These are phyloP conservation scores for Huntiella omanensis DNA, from an alignment of 2,329 filamentous ascomycete genomes.

Conservation along the genomic window DNA sequence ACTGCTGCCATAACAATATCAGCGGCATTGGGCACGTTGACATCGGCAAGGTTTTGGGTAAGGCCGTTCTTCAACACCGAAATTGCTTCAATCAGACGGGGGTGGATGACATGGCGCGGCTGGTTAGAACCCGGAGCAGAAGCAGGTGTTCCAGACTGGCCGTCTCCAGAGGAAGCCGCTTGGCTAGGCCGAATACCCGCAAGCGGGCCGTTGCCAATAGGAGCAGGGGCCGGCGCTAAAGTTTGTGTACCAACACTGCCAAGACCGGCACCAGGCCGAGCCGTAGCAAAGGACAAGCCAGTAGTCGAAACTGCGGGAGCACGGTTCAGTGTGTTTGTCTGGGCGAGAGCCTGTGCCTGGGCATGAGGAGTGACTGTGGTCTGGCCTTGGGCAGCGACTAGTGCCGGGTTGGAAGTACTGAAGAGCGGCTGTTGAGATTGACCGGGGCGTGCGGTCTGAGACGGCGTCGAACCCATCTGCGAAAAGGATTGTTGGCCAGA, in stretches of 20 bases:
- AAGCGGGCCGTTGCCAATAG: neutral
- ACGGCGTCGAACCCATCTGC: neutral
- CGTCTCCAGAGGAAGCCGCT: conserved; percentile 6
- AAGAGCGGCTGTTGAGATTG: conserved; percentile 2
- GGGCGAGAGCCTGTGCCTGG: conserved; percentile 5
- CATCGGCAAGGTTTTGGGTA: conserved; percentile 26
- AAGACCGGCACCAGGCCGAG: neutral
- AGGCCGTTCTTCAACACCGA: conserved; percentile 28
- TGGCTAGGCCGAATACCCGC: conserved; percentile 1
- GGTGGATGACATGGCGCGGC: conserved; percentile 24
- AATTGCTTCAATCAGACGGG: conserved; percentile 24
- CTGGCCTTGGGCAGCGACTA: conserved; percentile 9
- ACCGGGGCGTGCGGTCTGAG: conserved; percentile 1
- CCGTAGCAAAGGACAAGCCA: conserved; percentile 2
- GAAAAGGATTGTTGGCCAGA: conserved; percentile 4
- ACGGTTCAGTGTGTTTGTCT: conserved; percentile 4
- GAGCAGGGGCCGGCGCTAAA: conserved; percentile 1
- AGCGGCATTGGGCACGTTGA: conserved; percentile 24
- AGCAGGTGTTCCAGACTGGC: conserved; percentile 4
- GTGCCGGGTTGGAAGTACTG: conserved; percentile 6
- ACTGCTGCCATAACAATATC: conserved; percentile 33
- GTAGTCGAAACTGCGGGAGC: neutral
- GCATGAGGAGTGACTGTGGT: conserved; percentile 7
- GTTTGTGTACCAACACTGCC: neutral
- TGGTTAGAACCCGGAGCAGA: conserved; percentile 3